phyloP scores from a whole-genome alignment of 768 basidiomycete genomes.

The Mycena olivaceomarginata region DNA sequence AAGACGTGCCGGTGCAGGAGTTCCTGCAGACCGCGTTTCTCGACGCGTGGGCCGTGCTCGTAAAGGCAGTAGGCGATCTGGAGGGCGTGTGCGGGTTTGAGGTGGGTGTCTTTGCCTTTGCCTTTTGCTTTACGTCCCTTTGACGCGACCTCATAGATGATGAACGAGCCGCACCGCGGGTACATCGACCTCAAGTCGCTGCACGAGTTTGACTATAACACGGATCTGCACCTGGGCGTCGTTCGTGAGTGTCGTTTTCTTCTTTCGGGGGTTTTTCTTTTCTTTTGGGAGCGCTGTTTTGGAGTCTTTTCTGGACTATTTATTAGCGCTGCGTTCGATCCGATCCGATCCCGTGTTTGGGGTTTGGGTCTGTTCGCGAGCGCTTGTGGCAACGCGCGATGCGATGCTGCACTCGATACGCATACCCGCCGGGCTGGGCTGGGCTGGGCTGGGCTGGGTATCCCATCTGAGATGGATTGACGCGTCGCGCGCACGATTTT shows the following conservation, averaged over 20 bases:
- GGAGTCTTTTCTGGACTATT: no score
- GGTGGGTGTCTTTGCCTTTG: conserved; percentile 69
- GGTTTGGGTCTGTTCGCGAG: no score
- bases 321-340: no score
- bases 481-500: no score
- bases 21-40: conserved; percentile 91
- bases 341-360: no score
- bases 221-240: conserved; percentile 90
- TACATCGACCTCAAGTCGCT: conserved; percentile 91
- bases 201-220: conserved; percentile 94
- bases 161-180: conserved; percentile 97
- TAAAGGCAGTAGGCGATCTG: conserved; percentile 79
- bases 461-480: no score
- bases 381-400: no score
- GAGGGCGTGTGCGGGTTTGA: conserved; percentile 93
- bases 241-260: conserved; percentile 73
- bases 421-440: no score
- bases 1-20: conserved; percentile 81
- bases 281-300: no score
- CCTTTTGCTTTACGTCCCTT: background rate
- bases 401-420: no score
- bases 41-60: conserved; percentile 84
- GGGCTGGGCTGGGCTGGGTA: no score
- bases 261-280: no score
- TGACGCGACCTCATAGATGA: conserved; percentile 69